phyloP scores from a whole-genome alignment of 805 yeast species.

The Spencermartinsiella europaea region DNA sequence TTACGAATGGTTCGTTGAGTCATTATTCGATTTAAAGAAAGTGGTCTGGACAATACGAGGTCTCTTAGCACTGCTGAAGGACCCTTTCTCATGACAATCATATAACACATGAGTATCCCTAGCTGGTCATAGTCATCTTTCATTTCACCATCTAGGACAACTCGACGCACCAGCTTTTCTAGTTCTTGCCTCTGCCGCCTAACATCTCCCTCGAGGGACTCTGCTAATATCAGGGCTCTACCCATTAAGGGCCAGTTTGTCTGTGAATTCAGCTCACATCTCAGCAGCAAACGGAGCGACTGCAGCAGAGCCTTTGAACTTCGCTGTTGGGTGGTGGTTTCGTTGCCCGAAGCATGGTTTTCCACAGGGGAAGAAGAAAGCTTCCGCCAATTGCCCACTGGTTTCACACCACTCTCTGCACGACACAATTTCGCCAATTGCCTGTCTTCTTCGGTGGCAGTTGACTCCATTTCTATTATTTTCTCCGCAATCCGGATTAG shows the following conservation, averaged over 20 bases:
- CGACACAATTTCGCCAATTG: slow-evolving; percentile 2
- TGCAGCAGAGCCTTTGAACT: not conserved
- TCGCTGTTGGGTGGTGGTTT: too few species aligned
- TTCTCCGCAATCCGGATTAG: slow-evolving; percentile 22
- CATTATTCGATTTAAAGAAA: not conserved
- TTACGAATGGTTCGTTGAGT: too few species aligned
- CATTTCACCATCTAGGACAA: not conserved
- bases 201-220: not conserved
- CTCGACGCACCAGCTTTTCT: not conserved
- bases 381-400: not conserved
- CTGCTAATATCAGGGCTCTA: not conserved
- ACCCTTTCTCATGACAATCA: not conserved
- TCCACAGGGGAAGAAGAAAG: not conserved
- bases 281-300: not conserved
- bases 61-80: not conserved
- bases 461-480: slow-evolving; percentile 17
- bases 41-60: not conserved
- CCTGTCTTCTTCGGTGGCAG: slow-evolving; percentile 10
- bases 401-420: not conserved
- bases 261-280: not conserved
- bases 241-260: not conserved
- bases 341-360: too few species aligned
- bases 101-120: not conserved
- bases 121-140: not conserved
- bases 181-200: not conserved